Evolutionary conservation across 1,284 basidiomycete genomes (phyloP).

Genomic region (Omphalotus olearius): DNA sequence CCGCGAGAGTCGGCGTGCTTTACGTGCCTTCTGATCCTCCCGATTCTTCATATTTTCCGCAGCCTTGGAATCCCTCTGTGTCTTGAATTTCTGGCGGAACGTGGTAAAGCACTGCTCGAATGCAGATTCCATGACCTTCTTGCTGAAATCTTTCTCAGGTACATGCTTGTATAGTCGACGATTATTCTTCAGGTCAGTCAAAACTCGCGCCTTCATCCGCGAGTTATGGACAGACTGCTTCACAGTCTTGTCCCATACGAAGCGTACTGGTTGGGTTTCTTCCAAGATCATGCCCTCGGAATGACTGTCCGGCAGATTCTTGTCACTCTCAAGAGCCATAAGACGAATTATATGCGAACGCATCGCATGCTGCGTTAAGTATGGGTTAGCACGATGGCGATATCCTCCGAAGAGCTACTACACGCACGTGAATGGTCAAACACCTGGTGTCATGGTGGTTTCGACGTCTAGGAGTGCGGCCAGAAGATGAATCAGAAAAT

Average conservation of each 20-base stretch:
- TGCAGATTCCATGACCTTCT: constrained; percentile 52
- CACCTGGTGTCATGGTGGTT: constrained; percentile 60
- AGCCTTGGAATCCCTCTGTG: constrained; percentile 45
- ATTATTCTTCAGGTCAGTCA: constrained; percentile 53
- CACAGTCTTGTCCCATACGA: constrained; percentile 71
- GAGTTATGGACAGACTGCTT: constrained; percentile 68
- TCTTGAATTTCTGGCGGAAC: constrained; percentile 59
- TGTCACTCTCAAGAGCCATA: constrained; percentile 54
- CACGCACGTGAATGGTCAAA: constrained; percentile 59
- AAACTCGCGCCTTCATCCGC: constrained; percentile 60
- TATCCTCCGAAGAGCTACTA: background rate
- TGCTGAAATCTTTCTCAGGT: constrained; percentile 58
- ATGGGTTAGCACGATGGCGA: constrained; percentile 8
- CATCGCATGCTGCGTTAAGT: constrained; percentile 54
- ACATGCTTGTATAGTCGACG: constrained; percentile 57
- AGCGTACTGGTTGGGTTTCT: constrained; percentile 53
- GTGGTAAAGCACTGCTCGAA: constrained; percentile 73
- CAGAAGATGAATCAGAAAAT: constrained; percentile 25
- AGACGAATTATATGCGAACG: constrained; percentile 53
- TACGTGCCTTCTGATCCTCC: constrained; percentile 57
- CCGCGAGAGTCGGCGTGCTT: constrained; percentile 51
- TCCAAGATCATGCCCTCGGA: constrained; percentile 43
- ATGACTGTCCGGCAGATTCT: constrained; percentile 56
- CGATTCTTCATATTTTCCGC: constrained; percentile 42
- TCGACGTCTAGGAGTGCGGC: constrained; percentile 38